Base-by-base conservation (phyloP, 768 basidiomycete species). In the Chlorophyllum brunneum region DNA sequence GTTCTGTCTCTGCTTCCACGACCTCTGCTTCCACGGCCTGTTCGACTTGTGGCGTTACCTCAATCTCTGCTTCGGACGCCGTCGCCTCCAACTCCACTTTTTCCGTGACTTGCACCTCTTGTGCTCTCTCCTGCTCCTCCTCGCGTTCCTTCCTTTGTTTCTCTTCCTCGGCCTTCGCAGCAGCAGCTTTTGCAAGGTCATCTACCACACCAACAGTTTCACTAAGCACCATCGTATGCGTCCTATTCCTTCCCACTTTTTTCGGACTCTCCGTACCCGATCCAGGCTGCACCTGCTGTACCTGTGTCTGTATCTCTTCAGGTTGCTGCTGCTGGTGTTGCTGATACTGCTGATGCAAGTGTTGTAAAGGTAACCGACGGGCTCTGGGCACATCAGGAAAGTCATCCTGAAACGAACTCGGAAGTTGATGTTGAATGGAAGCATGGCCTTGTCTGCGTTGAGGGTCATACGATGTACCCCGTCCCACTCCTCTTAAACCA, bases 221-320 rank as follows among this genome's bases (percentile, higher is more conserved):
- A 34, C 77, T 80, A 57, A 81, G 77, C 18, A 88, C 78, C 87
- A 89, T 88, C 2, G 86, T 89, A 57, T 87, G 86, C 7, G 86
- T 88, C 55, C 86, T 70, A 55, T 64, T 77, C 27, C 86, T 70
- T 1, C 83, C 80, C 18, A 72, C 59, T 34, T 66, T 75, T 7
- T 78, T 68, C 33, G 78, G 72, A 59, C 75, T 76, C 38, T 54
- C 64, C 6, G 43, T 43, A 8, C 49, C 54, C 16, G 47, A 22
- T 8, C 52, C 52, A 2, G 49, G 42, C 22, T 58, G 47, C 22
- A 51, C 41, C 29, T 55, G 59, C 31, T 42, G 54, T 30, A 42
- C 41, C 48, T 9, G n/a, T 45, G 29, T 20, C 20, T n/a, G n/a
- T n/a, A 22, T 20, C 36, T 46, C 23, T 15, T 48, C 46, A 30